A percentile compares a stretch with the other conserved stretches of the same genome.
phyloP scores from a whole-genome alignment of 2,329 filamentous ascomycete species.

The Emergomyces pasteurianus region DNA sequence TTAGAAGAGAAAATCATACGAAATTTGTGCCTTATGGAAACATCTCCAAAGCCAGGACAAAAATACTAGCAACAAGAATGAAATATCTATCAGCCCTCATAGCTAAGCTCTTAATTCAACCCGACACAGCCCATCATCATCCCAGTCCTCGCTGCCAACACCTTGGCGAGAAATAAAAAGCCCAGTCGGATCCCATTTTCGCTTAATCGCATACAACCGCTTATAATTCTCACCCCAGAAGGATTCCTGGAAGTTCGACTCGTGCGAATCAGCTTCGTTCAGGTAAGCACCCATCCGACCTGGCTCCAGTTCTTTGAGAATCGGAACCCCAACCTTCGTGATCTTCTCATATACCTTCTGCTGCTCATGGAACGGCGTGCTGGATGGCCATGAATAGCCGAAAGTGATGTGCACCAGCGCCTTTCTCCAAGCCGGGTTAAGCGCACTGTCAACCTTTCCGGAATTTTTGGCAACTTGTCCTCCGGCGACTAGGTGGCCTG shows the following conservation, averaged over 20 bases:
- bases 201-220: slow-evolving; percentile 25
- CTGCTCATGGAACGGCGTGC: slow-evolving; percentile 16
- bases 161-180: slow-evolving; percentile 38
- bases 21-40: not conserved
- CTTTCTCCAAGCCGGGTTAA: slow-evolving; percentile 4
- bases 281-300: slow-evolving; percentile 26
- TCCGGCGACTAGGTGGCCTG: slow-evolving; percentile 23
- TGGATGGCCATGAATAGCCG: slow-evolving; percentile 25
- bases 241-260: slow-evolving; percentile 27
- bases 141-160: slow-evolving; percentile 39
- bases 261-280: slow-evolving; percentile 26
- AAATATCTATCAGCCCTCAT: not conserved
- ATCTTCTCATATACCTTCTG: slow-evolving; percentile 25
- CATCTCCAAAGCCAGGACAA: too few relatives aligned
- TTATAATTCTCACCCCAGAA: slow-evolving; percentile 33
- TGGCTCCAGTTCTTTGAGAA: slow-evolving; percentile 26
- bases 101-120: not conserved
- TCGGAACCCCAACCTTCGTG: slow-evolving; percentile 27
- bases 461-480: slow-evolving; percentile 25
- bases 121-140: slow-evolving; percentile 5
- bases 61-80: too few relatives aligned
- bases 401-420: not conserved
- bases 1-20: not conserved
- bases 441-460: slow-evolving; percentile 22
- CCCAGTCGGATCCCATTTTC: slow-evolving; percentile 28